Evolutionary conservation across 2,329 filamentous ascomycete species (phyloP), one percentile per base, ranked within the genome.

Genomic region (Curvularia eragrostidis): DNA sequence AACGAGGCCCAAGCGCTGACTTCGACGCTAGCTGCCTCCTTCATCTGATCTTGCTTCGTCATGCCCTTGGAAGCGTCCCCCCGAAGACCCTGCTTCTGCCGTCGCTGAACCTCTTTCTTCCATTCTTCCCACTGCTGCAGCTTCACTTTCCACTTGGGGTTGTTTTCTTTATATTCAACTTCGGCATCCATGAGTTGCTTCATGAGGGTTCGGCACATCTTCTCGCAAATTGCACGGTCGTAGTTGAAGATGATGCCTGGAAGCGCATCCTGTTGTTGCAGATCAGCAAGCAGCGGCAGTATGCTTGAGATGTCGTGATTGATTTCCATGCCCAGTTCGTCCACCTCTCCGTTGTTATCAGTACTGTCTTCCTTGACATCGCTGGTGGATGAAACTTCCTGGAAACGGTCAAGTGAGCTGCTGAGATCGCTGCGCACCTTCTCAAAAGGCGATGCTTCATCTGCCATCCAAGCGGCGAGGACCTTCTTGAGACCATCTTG

Each of bases 221-320:
- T 72, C 72, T 92, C 89, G 66, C 91, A 93, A 28, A 79, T 75
- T 1, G 75, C 73, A 47, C 89, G 85, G 62, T 93, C 88, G 65
- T 91, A 94, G 69, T 91, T 91, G 80, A 94, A 94, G 1, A 93
- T 74, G 12, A 94, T 86, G 0, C 88, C 90, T 0, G 90, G 91
- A 1, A 94, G 80, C 0, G 88, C 89, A 54, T 85, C 83, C 54
- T 87, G 84, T 15, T 81, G 78, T 48, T 91, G 84, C 0, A 93
- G 79, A 30, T 87, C 82, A 15, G 78, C 81, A 0, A 89, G 78
- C 28, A 91, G 75, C 1, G 86, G 82, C 18, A 90, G 75, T 3
- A 83, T 86, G 9, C 82, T 84, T 5, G 69, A 65, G 13, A 68
- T 62, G n/a, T 73, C 62, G 49, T 69, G 63, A 19, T 62, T 59